These are phyloP conservation scores for Exophiala aquamarina DNA, from an alignment of 2,329 filamentous ascomycete genomes.

Conservation along the genomic window DNA sequence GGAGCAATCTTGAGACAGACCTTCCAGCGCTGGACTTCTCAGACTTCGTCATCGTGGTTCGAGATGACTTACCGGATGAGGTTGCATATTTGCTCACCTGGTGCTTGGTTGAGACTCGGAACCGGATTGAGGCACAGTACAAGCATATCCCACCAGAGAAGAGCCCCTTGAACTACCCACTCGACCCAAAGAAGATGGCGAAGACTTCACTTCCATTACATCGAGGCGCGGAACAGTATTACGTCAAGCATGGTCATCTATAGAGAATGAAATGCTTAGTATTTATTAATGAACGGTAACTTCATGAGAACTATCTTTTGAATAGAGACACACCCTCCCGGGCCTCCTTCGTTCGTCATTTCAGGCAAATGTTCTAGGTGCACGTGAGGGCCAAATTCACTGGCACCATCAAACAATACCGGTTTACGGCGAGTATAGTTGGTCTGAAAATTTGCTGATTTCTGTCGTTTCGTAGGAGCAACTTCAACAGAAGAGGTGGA, in stretches of 20 bases:
- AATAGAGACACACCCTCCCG: too few relatives aligned
- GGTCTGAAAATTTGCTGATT: too few relatives aligned
- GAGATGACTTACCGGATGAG: conserved; percentile 16
- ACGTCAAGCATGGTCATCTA: conserved; percentile 4
- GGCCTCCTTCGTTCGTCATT: too few relatives aligned
- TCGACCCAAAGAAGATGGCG: conserved; percentile 13
- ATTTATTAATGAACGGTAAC: too few relatives aligned
- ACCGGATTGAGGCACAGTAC: conserved; percentile 15
- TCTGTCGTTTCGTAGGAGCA: too few relatives aligned
- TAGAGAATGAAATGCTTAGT: too few relatives aligned
- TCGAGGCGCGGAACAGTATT: conserved; percentile 8
- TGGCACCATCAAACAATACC: too few relatives aligned
- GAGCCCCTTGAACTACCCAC: conserved; percentile 14
- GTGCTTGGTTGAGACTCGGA: conserved; percentile 16
- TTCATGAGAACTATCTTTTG: too few relatives aligned
- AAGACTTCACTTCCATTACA: conserved; percentile 11
- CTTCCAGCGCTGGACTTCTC: conserved; percentile 17
- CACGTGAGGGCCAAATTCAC: too few relatives aligned
- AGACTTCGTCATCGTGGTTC: conserved; percentile 15
- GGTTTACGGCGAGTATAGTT: too few relatives aligned
- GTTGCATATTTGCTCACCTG: conserved; percentile 16
- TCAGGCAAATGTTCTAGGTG: too few relatives aligned
- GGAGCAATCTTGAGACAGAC: conserved; percentile 10
- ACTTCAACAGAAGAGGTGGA: too few relatives aligned
- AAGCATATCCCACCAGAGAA: conserved; percentile 14